A percentile compares a stretch with the other conserved stretches of the same genome.
Conservation (phyloP, 1,139 yeast genomes). For the Protomyces macrosporus region DNA sequence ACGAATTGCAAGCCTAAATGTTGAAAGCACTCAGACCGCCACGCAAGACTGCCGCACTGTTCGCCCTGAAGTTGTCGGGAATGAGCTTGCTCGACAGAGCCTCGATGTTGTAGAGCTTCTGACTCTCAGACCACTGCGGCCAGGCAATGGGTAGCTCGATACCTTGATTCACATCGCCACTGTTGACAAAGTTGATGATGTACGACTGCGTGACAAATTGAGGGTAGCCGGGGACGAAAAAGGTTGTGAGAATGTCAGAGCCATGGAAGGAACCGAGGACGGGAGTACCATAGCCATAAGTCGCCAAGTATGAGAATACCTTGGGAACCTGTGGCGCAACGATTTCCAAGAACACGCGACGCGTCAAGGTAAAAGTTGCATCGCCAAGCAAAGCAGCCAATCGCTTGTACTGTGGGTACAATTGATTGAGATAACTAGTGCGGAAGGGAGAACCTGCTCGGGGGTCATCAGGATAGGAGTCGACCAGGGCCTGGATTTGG, state of each 20-base stretch:
- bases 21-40: neutral
- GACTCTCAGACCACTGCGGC: neutral
- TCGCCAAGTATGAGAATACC: neutral
- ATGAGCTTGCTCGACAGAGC: neutral
- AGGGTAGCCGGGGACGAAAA: neutral
- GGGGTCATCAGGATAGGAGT: neutral
- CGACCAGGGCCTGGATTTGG: neutral
- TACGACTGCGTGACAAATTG: neutral
- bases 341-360: neutral
- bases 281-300: neutral
- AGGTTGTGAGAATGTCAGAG: neutral
- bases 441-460: neutral
- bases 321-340: neutral
- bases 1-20: neutral
- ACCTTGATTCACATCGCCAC: neutral
- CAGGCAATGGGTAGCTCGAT: neutral
- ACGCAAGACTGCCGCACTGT: neutral
- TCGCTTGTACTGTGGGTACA: conserved; percentile 1
- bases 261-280: conserved; percentile 1
- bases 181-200: neutral
- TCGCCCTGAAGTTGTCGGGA: neutral
- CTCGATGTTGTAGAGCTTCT: neutral
- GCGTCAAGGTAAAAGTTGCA: neutral
- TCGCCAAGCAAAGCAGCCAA: neutral
- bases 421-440: neutral